A percentile compares a stretch with the other conserved stretches of the same genome.
Conservation (phyloP, 2,329 filamentous ascomycete genomes). For the Penicillium fuscoglaucum region DNA sequence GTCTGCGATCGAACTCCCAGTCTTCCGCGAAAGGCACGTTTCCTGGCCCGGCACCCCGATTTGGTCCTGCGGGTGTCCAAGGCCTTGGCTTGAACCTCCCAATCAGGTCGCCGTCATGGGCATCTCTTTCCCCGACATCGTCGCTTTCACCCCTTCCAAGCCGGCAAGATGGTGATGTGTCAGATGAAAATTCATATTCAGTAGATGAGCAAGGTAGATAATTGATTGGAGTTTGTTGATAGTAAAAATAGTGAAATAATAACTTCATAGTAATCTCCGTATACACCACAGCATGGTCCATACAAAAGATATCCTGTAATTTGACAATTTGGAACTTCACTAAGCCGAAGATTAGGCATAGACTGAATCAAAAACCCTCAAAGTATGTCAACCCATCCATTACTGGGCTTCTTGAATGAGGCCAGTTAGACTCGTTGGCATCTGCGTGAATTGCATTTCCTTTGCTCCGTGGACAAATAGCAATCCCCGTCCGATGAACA, state of each 20-base stretch:
- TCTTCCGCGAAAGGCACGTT: constrained; percentile 20
- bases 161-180: constrained; percentile 19
- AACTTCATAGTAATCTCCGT: neutral
- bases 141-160: constrained; percentile 25
- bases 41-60: constrained; percentile 16
- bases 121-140: constrained; percentile 33
- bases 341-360: neutral
- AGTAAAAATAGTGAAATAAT: neutral
- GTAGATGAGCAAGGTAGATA: constrained; percentile 18
- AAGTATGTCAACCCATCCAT: neutral
- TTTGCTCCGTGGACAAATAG: neutral
- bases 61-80: constrained; percentile 31
- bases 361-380: neutral
- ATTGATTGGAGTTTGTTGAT: neutral
- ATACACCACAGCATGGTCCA: too few relatives aligned
- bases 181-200: constrained; percentile 16
- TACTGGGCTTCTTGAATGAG: neutral
- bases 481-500: neutral
- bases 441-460: neutral
- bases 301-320: neutral
- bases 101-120: constrained; percentile 35
- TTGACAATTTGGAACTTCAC: neutral
- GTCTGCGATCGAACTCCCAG: constrained; percentile 24
- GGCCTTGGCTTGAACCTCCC: constrained; percentile 39
- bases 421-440: neutral